Evolutionary conservation across 2,329 filamentous ascomycete species (phyloP), one percentile per base, ranked within the genome.

Genomic region (Cordyceps cicadae): DNA sequence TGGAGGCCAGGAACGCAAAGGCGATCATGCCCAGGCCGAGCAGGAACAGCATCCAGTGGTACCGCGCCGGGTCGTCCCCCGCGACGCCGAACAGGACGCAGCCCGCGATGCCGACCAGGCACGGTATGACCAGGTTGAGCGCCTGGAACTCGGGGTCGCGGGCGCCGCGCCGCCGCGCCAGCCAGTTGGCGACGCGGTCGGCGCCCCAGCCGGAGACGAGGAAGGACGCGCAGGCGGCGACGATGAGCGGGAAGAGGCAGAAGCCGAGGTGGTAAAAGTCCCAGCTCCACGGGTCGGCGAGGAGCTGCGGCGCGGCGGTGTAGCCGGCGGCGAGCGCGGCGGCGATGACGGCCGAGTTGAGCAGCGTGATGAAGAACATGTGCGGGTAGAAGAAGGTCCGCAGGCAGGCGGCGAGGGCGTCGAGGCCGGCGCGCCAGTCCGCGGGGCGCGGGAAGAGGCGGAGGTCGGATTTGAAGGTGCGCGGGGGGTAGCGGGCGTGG

Each of bases 111-210:
- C 68, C 70, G 1, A 65, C 50, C 14, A 66, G 24, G 17, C 73
- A 63, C 1, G 72, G 72, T 26, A 73, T 49, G 2, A 69, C 59
- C n/a, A 73, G 58, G 46, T 69, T 71, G 19, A 67, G 64, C 12
- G 73, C 69, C 49, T 69, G 69, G 54, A 70, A 68, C 63, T 74
- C 72, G 12, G 72, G 67, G 63, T 73, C 68, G 26, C 71, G 69
- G 1, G 65, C 66, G 49, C 65, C 65, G 53, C 65, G 68, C 62
- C 65, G 66, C 19, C 63, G 65, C n/a, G 72, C 69, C 8, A 71
- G 63, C 7, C 62, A 62, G 24, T 71, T 71, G 34, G 69, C 64
- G 8, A 70, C 59, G 8, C 60, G 62, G 49, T 71, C 71, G 5
- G 70, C 72, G 2, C 71, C 61, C 5, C 67, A 69, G 2, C 71